These are phyloP conservation scores for Microstroma glucosiphilum DNA, from an alignment of 1,284 basidiomycete species.

Conservation along the genomic window DNA sequence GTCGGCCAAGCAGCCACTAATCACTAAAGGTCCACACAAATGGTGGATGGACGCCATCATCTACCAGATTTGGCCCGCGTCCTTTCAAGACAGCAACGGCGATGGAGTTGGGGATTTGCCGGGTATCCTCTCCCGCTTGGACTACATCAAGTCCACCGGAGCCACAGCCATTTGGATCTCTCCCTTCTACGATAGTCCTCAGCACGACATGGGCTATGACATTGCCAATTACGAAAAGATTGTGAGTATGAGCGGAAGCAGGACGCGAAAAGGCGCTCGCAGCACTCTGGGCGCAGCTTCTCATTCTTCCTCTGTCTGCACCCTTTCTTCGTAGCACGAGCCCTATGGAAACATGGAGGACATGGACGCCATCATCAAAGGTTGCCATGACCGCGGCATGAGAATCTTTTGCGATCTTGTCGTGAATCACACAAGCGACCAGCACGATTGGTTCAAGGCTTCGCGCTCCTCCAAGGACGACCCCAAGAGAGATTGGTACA, in stretches of 20 bases:
- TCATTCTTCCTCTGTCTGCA: too few species aligned
- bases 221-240: conserved; percentile 32
- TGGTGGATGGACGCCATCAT: conserved; percentile 26
- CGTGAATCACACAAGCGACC: conserved; percentile 71
- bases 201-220: conserved; percentile 25
- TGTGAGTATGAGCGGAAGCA: too few species aligned
- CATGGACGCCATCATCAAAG: conserved; percentile 62
- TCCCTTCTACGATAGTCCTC: conserved; percentile 66
- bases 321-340: conserved; percentile 39
- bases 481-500: conserved; percentile 68
- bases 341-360: conserved; percentile 68
- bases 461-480: conserved; percentile 60
- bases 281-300: too few species aligned
- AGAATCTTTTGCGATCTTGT: conserved; percentile 74
- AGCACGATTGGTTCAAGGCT: conserved; percentile 67
- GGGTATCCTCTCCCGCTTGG: conserved; percentile 63
- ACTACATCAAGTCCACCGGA: conserved; percentile 66
- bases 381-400: conserved; percentile 63
- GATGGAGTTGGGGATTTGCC: conserved; percentile 70
- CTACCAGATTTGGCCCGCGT: conserved; percentile 63
- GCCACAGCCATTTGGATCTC: conserved; percentile 69
- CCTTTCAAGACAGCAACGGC: conserved; percentile 67
- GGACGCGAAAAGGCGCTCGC: too few species aligned
- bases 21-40: not conserved
- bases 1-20: not conserved